Conservation (phyloP, 495 filamentous ascomycete species). For the Annulohypoxylon moriforme region DNA sequence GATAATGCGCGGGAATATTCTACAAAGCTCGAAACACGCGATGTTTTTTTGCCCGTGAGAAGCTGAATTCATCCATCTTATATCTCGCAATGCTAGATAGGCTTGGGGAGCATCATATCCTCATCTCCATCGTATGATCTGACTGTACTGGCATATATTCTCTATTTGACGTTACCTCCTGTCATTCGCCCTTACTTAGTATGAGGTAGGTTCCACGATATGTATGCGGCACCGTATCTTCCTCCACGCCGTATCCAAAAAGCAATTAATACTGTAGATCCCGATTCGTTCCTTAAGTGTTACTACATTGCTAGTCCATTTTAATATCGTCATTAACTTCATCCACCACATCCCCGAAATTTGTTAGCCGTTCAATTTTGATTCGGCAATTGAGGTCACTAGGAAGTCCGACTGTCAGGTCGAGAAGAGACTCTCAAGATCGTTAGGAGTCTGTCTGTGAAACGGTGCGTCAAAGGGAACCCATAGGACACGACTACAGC, state of each 20-base stretch:
- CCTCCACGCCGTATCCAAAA: slow-evolving; percentile 17
- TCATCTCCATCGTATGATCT: slow-evolving; percentile 38
- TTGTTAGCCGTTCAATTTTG: slow-evolving; percentile 6
- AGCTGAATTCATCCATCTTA: slow-evolving; percentile 14
- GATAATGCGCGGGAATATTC: slow-evolving; percentile 26
- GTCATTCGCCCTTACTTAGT: background rate
- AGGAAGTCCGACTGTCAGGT: background rate
- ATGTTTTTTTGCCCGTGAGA: background rate
- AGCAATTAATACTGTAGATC: slow-evolving; percentile 21
- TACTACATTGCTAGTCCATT: slow-evolving; percentile 18
- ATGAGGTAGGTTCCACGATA: slow-evolving; percentile 2
- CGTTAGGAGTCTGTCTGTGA: slow-evolving; percentile 18
- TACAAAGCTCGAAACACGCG: slow-evolving; percentile 3
- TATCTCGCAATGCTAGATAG: slow-evolving; percentile 18
- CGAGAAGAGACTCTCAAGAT: slow-evolving; percentile 5
- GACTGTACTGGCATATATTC: slow-evolving; percentile 7
- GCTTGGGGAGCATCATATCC: slow-evolving; percentile 3
- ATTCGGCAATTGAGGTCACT: slow-evolving; percentile 13
- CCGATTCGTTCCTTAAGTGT: slow-evolving; percentile 32
- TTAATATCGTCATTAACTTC: slow-evolving; percentile 36
- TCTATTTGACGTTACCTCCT: background rate
- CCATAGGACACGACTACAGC: slow-evolving; percentile 14
- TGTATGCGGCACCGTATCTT: slow-evolving; percentile 24
- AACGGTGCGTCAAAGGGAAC: slow-evolving; percentile 20
- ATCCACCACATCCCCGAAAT: slow-evolving; percentile 17